Evolutionary conservation across 495 filamentous ascomycete genomes (phyloP).

Genomic region (Aspergillus leporis): DNA sequence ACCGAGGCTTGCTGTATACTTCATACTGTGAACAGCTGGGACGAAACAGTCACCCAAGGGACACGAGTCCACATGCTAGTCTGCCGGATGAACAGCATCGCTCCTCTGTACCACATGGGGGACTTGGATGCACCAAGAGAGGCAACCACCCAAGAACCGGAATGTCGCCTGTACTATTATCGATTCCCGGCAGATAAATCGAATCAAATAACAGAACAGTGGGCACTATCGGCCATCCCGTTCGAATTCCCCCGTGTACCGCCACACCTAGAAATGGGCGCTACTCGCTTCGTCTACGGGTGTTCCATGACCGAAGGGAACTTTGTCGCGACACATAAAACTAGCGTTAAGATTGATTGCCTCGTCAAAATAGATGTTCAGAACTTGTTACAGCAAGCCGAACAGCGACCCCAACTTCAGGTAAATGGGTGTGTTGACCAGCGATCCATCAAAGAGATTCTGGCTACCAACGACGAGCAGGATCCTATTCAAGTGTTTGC

Average conservation of each 20-base stretch:
- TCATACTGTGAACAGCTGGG: slow-evolving; percentile 69
- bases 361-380: slow-evolving; percentile 57
- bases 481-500: slow-evolving; percentile 59
- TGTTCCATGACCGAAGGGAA: slow-evolving; percentile 47
- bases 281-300: slow-evolving; percentile 57
- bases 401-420: slow-evolving; percentile 35
- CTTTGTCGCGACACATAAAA: slow-evolving; percentile 54
- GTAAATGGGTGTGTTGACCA: slow-evolving; percentile 58
- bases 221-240: slow-evolving; percentile 58
- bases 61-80: slow-evolving; percentile 55
- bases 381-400: slow-evolving; percentile 47
- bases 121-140: slow-evolving; percentile 48
- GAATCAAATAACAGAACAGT: slow-evolving; percentile 54
- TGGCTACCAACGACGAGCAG: slow-evolving; percentile 37
- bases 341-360: slow-evolving; percentile 60
- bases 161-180: slow-evolving; percentile 69
- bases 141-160: slow-evolving; percentile 47
- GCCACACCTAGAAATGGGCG: slow-evolving; percentile 51
- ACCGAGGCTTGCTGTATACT: slow-evolving; percentile 64
- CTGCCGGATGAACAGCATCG: slow-evolving; percentile 61
- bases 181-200: slow-evolving; percentile 42
- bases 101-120: slow-evolving; percentile 59
- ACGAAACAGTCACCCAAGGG: slow-evolving; percentile 28
- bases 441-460: slow-evolving; percentile 45
- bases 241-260: slow-evolving; percentile 63